Conservation (phyloP, 768 basidiomycete species). For the Mycena galericulata region DNA sequence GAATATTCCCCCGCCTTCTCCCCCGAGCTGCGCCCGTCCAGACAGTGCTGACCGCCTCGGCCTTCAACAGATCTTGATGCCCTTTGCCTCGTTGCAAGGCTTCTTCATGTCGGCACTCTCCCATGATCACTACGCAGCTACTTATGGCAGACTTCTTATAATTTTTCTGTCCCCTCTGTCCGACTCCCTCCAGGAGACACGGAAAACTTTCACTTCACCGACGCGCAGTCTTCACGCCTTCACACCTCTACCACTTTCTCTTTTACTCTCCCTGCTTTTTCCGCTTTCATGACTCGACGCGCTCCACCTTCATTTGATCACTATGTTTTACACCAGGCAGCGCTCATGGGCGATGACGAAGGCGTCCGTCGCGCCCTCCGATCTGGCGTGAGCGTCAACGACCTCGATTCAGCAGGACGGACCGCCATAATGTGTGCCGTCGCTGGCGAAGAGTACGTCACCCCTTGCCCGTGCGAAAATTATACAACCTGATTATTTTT, state of each 20-base stretch:
- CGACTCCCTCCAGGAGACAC: constrained; percentile 29
- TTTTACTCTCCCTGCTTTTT: constrained; percentile 18
- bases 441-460: constrained; percentile 76
- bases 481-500: constrained; percentile 11
- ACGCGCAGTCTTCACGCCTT: constrained; percentile 35
- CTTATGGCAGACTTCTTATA: constrained; percentile 31
- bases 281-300: constrained; percentile 38
- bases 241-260: constrained; percentile 20
- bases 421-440: constrained; percentile 77
- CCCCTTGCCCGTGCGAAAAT: constrained; percentile 17
- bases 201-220: constrained; percentile 27
- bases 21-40: constrained; percentile 8
- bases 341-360: constrained; percentile 66
- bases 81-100: constrained; percentile 38
- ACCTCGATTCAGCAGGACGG: constrained; percentile 68
- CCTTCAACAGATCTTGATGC: constrained; percentile 30
- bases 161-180: constrained; percentile 28
- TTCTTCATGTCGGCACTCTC: constrained; percentile 26
- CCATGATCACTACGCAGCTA: constrained; percentile 26
- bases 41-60: not conserved
- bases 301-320: constrained; percentile 49
- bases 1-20: constrained; percentile 34
- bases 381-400: constrained; percentile 77
- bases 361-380: constrained; percentile 66
- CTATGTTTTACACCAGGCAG: constrained; percentile 64